Percentiles rank a stretch among this genome's conserved stretches.
These are phyloP conservation scores for Trichoderma polysporum DNA, from an alignment of 2,329 filamentous ascomycete genomes.

Conservation along the genomic window DNA sequence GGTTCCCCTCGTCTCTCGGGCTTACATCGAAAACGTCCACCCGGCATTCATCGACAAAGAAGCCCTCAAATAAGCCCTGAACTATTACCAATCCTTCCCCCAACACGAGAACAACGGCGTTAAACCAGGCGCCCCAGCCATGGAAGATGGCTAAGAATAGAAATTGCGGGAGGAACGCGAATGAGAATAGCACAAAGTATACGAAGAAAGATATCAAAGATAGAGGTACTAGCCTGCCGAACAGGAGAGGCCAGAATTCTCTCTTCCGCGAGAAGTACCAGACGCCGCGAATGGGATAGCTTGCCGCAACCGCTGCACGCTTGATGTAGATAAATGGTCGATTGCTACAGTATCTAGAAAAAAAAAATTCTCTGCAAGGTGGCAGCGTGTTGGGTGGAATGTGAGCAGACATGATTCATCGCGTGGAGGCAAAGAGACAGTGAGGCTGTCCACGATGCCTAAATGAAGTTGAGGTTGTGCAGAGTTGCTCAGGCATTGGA, in stretches of 20 bases:
- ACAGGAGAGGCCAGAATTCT: slow-evolving; percentile 80
- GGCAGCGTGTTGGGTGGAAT: not conserved
- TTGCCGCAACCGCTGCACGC: slow-evolving; percentile 47
- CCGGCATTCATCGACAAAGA: slow-evolving; percentile 75
- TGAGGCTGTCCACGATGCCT: not conserved
- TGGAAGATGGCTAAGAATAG: slow-evolving; percentile 90
- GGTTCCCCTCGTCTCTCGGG: not conserved
- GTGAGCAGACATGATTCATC: slow-evolving; percentile 1
- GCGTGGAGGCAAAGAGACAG: not conserved
- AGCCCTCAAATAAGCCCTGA: slow-evolving; percentile 69
- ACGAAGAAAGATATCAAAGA: slow-evolving; percentile 80
- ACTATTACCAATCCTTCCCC: slow-evolving; percentile 75
- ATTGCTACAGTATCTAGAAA: slow-evolving; percentile 28
- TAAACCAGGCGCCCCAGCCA: slow-evolving; percentile 83
- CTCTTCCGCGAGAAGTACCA: slow-evolving; percentile 76
- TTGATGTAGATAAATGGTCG: slow-evolving; percentile 40
- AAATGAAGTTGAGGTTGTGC: not conserved
- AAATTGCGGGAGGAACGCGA: slow-evolving; percentile 84
- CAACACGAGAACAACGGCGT: slow-evolving; percentile 82
- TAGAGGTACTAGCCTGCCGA: slow-evolving; percentile 74
- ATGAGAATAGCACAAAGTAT: slow-evolving; percentile 82
- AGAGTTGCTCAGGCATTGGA: not conserved
- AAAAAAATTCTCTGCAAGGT: not conserved
- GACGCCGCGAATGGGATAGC: slow-evolving; percentile 68
- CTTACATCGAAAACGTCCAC: slow-evolving; percentile 82